phyloP scores from a whole-genome alignment of 2,329 filamentous ascomycete species.

The Ambrosiella xylebori region DNA sequence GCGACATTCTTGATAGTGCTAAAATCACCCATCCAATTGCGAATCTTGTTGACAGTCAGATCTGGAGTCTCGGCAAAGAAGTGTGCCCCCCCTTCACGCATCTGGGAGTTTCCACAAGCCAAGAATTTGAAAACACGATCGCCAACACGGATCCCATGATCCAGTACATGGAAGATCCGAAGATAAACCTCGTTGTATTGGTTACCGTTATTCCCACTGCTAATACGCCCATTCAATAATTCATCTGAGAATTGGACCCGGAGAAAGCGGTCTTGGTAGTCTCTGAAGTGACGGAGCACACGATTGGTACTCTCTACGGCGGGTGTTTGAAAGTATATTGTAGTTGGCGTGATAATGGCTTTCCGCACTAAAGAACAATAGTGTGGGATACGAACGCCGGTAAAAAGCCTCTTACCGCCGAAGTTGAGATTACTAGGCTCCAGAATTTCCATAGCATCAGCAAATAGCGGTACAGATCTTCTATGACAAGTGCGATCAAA shows the following conservation, averaged over 20 bases:
- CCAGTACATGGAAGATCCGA: conserved; percentile 53
- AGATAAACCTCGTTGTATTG: conserved; percentile 55
- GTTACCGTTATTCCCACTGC: conserved; percentile 31
- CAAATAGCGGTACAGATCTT: conserved; percentile 42
- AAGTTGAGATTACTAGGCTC: neutral
- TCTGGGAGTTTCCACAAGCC: conserved; percentile 88
- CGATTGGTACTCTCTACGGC: conserved; percentile 76
- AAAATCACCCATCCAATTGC: conserved; percentile 75
- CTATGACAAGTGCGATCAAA: neutral
- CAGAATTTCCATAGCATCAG: conserved; percentile 24
- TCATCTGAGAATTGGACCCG: conserved; percentile 85
- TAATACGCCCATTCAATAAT: conserved; percentile 42
- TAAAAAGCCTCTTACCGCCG: conserved; percentile 16
- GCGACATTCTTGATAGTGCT: conserved; percentile 66
- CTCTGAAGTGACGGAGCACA: conserved; percentile 56
- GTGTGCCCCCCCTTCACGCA: conserved; percentile 79
- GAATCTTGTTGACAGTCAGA: conserved; percentile 57
- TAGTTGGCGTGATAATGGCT: conserved; percentile 68
- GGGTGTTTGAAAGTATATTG: conserved; percentile 60
- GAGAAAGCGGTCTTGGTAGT: conserved; percentile 60
- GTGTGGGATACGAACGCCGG: conserved; percentile 31
- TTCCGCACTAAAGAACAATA: conserved; percentile 65
- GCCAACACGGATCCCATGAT: conserved; percentile 66
- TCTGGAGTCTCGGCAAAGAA: conserved; percentile 65
- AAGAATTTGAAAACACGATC: conserved; percentile 75